Conservation (phyloP, 2,329 filamentous ascomycete species). For the Lomentospora prolificans region DNA sequence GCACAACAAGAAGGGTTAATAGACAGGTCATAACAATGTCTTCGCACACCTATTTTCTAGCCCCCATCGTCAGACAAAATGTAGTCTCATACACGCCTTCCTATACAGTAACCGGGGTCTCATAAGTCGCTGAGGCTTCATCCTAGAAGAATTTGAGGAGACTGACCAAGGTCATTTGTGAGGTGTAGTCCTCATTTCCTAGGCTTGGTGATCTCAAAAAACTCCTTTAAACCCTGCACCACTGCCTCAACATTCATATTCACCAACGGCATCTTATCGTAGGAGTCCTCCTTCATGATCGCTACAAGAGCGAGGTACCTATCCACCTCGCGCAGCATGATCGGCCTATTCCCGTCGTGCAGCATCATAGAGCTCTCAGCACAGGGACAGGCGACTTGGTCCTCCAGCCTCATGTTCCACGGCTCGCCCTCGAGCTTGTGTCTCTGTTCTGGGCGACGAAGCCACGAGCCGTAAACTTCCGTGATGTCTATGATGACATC, state of each 20-base stretch:
- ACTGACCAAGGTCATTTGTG: too few species aligned
- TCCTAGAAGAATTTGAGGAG: too few species aligned
- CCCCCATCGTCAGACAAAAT: background rate
- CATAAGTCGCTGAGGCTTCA: too few species aligned
- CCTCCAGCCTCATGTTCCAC: constrained; percentile 49
- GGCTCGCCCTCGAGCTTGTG: constrained; percentile 48
- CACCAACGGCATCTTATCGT: constrained; percentile 74
- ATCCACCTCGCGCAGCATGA: constrained; percentile 60
- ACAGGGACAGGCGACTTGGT: constrained; percentile 56
- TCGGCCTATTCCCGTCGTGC: constrained; percentile 52
- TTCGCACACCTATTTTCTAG: background rate
- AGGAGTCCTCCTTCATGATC: constrained; percentile 77
- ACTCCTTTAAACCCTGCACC: constrained; percentile 67
- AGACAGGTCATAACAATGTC: background rate
- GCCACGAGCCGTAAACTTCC: constrained; percentile 81
- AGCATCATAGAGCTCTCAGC: constrained; percentile 61
- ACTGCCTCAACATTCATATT: constrained; percentile 82
- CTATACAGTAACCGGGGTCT: too few species aligned
- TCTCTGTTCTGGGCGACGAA: constrained; percentile 43
- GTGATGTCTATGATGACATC: constrained; percentile 97
- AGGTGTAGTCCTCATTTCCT: too few species aligned
- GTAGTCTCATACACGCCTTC: background rate
- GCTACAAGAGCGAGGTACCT: constrained; percentile 72
- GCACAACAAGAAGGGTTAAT: background rate
- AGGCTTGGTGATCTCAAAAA: constrained; percentile 63